These are phyloP conservation scores for Botrytis fragariae DNA, from an alignment of 2,329 filamentous ascomycete species.

Conservation along the genomic window DNA sequence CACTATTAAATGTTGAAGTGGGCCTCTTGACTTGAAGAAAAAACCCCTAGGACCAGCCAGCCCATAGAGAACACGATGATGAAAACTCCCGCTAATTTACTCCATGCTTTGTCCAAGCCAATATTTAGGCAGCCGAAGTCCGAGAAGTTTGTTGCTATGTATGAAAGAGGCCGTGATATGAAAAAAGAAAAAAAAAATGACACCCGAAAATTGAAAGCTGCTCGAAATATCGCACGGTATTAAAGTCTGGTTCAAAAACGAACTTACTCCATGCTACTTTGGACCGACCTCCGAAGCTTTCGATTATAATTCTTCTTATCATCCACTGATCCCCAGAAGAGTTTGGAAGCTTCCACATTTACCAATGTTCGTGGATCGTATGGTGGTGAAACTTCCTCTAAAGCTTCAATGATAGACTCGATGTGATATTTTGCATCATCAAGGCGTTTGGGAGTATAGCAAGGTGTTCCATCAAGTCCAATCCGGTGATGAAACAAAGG, in stretches of 20 bases:
- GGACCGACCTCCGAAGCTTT: slow-evolving; percentile 73
- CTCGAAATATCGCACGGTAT: not conserved
- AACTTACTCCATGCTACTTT: slow-evolving; percentile 59
- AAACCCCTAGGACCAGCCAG: not conserved
- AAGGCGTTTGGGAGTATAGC: slow-evolving; percentile 69
- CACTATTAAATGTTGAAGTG: not conserved
- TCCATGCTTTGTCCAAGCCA: not conserved
- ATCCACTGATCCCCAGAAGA: slow-evolving; percentile 80
- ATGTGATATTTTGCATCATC: slow-evolving; percentile 84
- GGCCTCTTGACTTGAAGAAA: not conserved
- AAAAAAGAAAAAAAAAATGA: not conserved
- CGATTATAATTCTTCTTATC: slow-evolving; percentile 84
- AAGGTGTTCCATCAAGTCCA: slow-evolving; percentile 74
- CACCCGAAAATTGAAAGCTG: not conserved
- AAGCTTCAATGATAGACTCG: slow-evolving; percentile 72
- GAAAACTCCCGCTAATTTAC: not conserved
- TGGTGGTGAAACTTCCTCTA: slow-evolving; percentile 85
- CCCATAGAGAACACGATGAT: not conserved
- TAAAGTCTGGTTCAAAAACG: not conserved
- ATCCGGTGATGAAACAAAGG: slow-evolving; percentile 86
- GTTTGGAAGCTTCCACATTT: slow-evolving; percentile 77
- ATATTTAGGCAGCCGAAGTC: not conserved
- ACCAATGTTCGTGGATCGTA: slow-evolving; percentile 90
- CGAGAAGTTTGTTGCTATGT: not conserved
- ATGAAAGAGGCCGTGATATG: not conserved